These are phyloP conservation scores for Dryadomyces quercivorus DNA, from an alignment of 2,329 filamentous ascomycete species.

Conservation along the genomic window DNA sequence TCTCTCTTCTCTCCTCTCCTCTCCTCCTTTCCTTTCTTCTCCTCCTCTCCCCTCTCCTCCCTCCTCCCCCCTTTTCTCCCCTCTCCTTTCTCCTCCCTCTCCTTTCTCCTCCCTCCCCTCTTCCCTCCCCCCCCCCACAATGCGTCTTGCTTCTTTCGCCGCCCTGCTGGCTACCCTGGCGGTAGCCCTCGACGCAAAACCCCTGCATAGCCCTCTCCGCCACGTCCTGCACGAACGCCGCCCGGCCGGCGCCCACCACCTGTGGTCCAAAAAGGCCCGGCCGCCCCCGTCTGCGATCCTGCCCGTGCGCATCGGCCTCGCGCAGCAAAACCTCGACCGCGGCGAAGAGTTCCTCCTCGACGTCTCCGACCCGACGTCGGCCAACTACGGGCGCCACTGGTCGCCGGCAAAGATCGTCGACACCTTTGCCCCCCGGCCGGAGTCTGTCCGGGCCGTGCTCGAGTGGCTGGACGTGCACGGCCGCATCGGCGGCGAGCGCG, in stretches of 20 bases:
- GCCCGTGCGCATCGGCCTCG: constrained; percentile 29
- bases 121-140: not conserved
- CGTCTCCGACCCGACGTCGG: constrained; percentile 30
- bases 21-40: not conserved
- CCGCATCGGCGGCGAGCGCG: constrained; percentile 33
- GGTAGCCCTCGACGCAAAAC: constrained; percentile 14
- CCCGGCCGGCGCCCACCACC: constrained; percentile 10
- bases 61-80: not conserved
- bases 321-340: constrained; percentile 32
- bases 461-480: constrained; percentile 36
- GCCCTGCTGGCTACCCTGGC: constrained; percentile 18
- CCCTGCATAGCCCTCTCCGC: not conserved
- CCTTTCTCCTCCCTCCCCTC: not conserved
- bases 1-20: not conserved
- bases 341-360: constrained; percentile 30
- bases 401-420: constrained; percentile 27
- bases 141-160: not conserved
- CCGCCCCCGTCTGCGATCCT: constrained; percentile 16
- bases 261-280: constrained; percentile 15
- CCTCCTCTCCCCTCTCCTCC: not conserved
- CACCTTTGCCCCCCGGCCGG: constrained; percentile 28
- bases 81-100: not conserved
- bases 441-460: constrained; percentile 36
- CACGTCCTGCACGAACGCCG: constrained; percentile 23
- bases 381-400: constrained; percentile 35